Percentiles rank a stretch among this genome's conserved stretches.
phyloP scores from a whole-genome alignment of 495 filamentous ascomycete genomes.

The Bombardia bombarda region DNA sequence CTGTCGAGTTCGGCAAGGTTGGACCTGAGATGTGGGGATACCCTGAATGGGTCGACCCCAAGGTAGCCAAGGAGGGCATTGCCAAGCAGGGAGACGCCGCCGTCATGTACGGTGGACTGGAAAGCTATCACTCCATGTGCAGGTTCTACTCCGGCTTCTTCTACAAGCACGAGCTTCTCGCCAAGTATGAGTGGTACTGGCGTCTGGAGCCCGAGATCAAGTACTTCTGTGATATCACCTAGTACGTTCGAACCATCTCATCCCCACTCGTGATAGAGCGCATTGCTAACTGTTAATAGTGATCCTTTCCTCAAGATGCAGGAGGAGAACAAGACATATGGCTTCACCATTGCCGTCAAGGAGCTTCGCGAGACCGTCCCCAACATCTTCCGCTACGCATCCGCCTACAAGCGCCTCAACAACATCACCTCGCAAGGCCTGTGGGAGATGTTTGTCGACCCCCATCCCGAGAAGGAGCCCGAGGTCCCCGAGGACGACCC shows the following conservation, averaged over 20 bases:
- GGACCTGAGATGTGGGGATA: conserved; percentile 89
- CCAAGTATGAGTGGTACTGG: conserved; percentile 99
- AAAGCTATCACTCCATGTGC: conserved; percentile 98
- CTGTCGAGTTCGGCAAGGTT: conserved; percentile 93
- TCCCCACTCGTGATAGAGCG: conserved; percentile 7
- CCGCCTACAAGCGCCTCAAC: conserved; percentile 92
- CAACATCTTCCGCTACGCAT: conserved; percentile 98
- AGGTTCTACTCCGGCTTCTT: conserved; percentile 98
- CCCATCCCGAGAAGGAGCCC: conserved; percentile 48
- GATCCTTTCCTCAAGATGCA: conserved; percentile 96
- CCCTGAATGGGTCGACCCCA: conserved; percentile 90
- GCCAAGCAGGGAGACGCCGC: conserved; percentile 92
- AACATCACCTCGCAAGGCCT: conserved; percentile 86
- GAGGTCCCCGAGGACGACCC: conserved; percentile 46
- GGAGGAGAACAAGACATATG: conserved; percentile 91
- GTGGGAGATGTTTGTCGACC: conserved; percentile 98
- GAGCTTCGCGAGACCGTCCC: conserved; percentile 96
- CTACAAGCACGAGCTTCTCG: conserved; percentile 91
- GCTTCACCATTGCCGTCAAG: conserved; percentile 98
- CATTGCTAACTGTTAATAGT: conserved; percentile 34
- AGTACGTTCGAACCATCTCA: conserved; percentile 50
- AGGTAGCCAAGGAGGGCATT: conserved; percentile 92
- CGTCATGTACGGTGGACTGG: conserved; percentile 99
- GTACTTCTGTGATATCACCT: conserved; percentile 99
- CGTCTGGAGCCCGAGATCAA: conserved; percentile 99